Evolutionary conservation across 768 basidiomycete species (phyloP).

Genomic region (Chalciporus sphaerocephalus): DNA sequence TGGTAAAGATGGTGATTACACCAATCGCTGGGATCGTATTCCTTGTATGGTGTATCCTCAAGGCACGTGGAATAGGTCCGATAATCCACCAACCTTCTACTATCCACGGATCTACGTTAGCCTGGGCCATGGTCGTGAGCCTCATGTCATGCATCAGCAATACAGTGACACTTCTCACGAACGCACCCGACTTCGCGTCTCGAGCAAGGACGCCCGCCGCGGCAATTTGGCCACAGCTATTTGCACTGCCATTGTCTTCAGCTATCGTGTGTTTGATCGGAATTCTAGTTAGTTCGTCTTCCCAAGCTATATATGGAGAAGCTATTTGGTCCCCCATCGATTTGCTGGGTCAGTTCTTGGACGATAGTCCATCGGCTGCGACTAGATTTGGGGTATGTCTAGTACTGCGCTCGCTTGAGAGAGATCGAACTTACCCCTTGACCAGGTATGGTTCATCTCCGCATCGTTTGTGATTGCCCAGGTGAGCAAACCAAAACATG

Average conservation of each 20-base stretch:
- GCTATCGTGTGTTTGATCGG: constrained; percentile 74
- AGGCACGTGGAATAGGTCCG: constrained; percentile 73
- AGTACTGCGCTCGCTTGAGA: background rate
- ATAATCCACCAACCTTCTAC: constrained; percentile 62
- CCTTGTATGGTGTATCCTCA: constrained; percentile 75
- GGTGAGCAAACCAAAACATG: constrained; percentile 26
- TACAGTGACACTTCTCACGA: constrained; percentile 70
- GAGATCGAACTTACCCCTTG: constrained; percentile 11
- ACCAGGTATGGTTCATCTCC: constrained; percentile 74
- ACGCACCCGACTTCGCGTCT: constrained; percentile 74
- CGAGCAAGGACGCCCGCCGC: constrained; percentile 53
- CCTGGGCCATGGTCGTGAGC: constrained; percentile 71
- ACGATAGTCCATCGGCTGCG: constrained; percentile 54
- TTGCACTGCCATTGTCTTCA: constrained; percentile 70
- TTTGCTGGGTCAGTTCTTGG: constrained; percentile 63
- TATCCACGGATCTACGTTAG: constrained; percentile 61
- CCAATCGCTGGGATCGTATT: constrained; percentile 67
- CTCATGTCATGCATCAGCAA: constrained; percentile 79
- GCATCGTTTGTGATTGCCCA: constrained; percentile 78
- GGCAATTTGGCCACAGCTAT: constrained; percentile 60
- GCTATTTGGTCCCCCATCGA: constrained; percentile 79
- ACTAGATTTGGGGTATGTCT: constrained; percentile 60
- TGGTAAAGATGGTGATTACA: constrained; percentile 68
- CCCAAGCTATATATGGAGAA: constrained; percentile 69
- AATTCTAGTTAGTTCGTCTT: constrained; percentile 77